Evolutionary conservation across 225 moss, liverwort and hornwort species (phyloP), one percentile per base, ranked within the genome.

Genomic region (Pseudoscleropodium purum): DNA sequence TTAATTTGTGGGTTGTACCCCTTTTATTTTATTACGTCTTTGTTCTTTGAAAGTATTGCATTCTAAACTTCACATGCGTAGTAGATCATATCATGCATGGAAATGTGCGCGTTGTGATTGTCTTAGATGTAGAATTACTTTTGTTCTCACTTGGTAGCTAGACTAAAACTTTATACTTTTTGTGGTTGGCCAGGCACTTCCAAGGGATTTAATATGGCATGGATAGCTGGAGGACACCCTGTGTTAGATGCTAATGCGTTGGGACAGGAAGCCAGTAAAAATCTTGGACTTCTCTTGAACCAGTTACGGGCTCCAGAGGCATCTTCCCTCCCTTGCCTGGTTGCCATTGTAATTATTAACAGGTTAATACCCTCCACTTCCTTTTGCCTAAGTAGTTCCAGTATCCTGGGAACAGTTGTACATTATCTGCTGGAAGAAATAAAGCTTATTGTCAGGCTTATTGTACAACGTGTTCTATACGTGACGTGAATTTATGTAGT

Each of bases 191-290:
- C 90, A 98, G 98, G 97, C 90, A 89, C 90, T 75, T 87, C 96
- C 19, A 95, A 91, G 88, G 97, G 95, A 78, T 99, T 97, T 87
- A 99, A 99, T 85, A 94, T 99, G 91, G 95, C 95, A 81, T 99
- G 99, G 99, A 94, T 99, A 92, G 94, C 96, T 81, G 95, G 97
- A 80, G 97, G 99, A 56, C 99, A 99, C 87, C 97, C 97, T 51
- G 93, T 97, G 66, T 95, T 99, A 88, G 96, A 97, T 94, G 95
- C 97, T 83, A 94, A 92, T 88, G 96, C 94, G n/a, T 93, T 99
- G 95, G 99, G 97, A 85, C 99, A 97, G 94, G 99, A 99, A 94
- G 97, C 99, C 89, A 99, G 97, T 93, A 97, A 97, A 83, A 97
- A 95, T 85, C 95, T 99, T 92, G 97, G 97, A 51, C 92, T 96